Evolutionary conservation across 768 basidiomycete species (phyloP).

Genomic region (Coprinopsis marcescibilis): DNA sequence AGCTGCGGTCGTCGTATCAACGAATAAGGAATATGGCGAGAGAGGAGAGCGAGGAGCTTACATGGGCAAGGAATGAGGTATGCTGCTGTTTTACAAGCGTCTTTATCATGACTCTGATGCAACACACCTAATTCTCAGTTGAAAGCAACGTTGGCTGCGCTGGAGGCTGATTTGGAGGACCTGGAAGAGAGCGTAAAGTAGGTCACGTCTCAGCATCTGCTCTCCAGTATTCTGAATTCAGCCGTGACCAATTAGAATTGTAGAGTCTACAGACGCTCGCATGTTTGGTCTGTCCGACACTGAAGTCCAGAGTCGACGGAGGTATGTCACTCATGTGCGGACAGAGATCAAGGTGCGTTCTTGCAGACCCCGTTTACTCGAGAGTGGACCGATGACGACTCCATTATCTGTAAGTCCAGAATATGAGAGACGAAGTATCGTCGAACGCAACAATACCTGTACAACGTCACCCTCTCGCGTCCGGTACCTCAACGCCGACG

Average conservation of each 20-base stretch:
- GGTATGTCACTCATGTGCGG: conserved; percentile 71
- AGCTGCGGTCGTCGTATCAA: conserved; percentile 67
- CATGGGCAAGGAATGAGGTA: conserved; percentile 77
- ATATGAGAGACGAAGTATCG: conserved; percentile 62
- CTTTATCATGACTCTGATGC: no score
- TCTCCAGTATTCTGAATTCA: background rate
- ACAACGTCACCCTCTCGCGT: conserved; percentile 16
- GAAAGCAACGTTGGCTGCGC: conserved; percentile 64
- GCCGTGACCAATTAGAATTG: conserved; percentile 48
- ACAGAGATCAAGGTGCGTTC: conserved; percentile 71
- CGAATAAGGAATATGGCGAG: conserved; percentile 73
- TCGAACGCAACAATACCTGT: conserved; percentile 11
- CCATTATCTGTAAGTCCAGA: conserved; percentile 49
- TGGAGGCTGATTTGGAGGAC: conserved; percentile 88
- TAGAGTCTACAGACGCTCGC: conserved; percentile 79
- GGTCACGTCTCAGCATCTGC: conserved; percentile 18
- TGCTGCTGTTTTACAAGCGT: no score
- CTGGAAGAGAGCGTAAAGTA: conserved; percentile 92
- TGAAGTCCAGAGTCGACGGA: conserved; percentile 71
- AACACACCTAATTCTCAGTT: no score
- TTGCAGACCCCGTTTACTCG: background rate
- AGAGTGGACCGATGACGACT: conserved; percentile 17
- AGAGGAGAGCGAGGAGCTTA: conserved; percentile 73
- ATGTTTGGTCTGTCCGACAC: conserved; percentile 75
- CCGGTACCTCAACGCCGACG: conserved; percentile 20